phyloP scores from a whole-genome alignment of 805 yeast species.

The Schwanniomyces vanrijiae region DNA sequence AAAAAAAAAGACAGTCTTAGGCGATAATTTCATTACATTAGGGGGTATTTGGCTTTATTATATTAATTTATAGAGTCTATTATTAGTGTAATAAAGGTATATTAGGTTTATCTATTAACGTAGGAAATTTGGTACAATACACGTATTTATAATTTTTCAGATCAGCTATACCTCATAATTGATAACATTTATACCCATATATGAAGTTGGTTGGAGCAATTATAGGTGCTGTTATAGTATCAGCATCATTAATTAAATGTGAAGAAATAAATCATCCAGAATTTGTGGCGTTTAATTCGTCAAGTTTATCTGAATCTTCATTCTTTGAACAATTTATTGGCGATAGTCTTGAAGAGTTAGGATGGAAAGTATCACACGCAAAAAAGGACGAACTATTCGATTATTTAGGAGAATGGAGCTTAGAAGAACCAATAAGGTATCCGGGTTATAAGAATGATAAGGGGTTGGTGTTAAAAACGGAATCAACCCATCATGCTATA shows the following conservation, averaged over 20 bases:
- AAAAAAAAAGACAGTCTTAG: neutral
- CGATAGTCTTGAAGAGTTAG: constrained; percentile 20
- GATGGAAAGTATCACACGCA: constrained; percentile 56
- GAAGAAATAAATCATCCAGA: constrained; percentile 5
- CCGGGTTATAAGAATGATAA: constrained; percentile 66
- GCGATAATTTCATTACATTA: neutral
- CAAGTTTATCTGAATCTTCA: constrained; percentile 39
- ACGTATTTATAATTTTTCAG: neutral
- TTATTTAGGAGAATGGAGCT: constrained; percentile 74
- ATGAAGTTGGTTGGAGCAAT: neutral
- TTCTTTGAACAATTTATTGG: constrained; percentile 65
- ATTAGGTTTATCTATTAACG: neutral
- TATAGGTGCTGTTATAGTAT: neutral
- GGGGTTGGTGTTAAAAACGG: constrained; percentile 74
- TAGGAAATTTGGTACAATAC: neutral
- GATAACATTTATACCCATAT: neutral
- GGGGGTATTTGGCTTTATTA: neutral
- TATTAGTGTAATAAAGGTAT: neutral
- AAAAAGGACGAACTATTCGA: constrained; percentile 52
- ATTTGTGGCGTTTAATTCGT: constrained; percentile 36
- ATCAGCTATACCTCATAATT: neutral
- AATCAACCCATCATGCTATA: constrained; percentile 83
- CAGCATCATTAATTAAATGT: neutral
- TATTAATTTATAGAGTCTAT: neutral
- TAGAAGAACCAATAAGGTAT: constrained; percentile 51